Conservation (phyloP, 257 asterid genomes). For the Penstemon barbatus region DNA sequence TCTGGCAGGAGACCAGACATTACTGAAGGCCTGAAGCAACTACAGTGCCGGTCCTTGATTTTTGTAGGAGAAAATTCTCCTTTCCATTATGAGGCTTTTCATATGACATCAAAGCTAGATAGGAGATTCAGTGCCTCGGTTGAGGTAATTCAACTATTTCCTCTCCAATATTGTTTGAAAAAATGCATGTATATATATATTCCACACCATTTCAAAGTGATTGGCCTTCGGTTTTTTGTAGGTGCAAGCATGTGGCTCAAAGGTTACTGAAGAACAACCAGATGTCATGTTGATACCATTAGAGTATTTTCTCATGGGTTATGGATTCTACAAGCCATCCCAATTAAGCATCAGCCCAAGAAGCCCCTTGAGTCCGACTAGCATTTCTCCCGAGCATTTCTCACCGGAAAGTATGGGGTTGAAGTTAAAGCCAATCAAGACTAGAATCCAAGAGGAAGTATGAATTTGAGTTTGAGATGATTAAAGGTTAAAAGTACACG, state of each 20-base stretch:
- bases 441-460: slow-evolving; percentile 48
- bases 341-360: slow-evolving; percentile 52
- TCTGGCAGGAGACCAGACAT: slow-evolving; percentile 65
- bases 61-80: slow-evolving; percentile 76
- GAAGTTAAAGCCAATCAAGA: slow-evolving; percentile 61
- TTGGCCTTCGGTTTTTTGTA: slow-evolving; percentile 19
- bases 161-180: not conserved
- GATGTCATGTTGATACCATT: slow-evolving; percentile 73
- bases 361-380: slow-evolving; percentile 61
- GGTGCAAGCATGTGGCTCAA: slow-evolving; percentile 80
- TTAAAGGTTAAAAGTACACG: slow-evolving; percentile 19
- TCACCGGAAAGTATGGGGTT: slow-evolving; percentile 74
- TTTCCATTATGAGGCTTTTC: slow-evolving; percentile 69
- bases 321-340: slow-evolving; percentile 57
- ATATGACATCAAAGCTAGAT: slow-evolving; percentile 65
- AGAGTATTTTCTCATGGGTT: slow-evolving; percentile 73
- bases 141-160: slow-evolving; percentile 46
- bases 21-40: slow-evolving; percentile 49
- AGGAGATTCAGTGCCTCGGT: slow-evolving; percentile 68
- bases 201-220: not conserved
- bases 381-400: slow-evolving; percentile 66
- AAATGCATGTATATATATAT: not conserved
- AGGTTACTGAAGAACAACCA: slow-evolving; percentile 81
- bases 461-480: slow-evolving; percentile 29
- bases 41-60: slow-evolving; percentile 63